Evolutionary conservation across 805 yeast species (phyloP).

Genomic region (Nakazawaea populi): DNA sequence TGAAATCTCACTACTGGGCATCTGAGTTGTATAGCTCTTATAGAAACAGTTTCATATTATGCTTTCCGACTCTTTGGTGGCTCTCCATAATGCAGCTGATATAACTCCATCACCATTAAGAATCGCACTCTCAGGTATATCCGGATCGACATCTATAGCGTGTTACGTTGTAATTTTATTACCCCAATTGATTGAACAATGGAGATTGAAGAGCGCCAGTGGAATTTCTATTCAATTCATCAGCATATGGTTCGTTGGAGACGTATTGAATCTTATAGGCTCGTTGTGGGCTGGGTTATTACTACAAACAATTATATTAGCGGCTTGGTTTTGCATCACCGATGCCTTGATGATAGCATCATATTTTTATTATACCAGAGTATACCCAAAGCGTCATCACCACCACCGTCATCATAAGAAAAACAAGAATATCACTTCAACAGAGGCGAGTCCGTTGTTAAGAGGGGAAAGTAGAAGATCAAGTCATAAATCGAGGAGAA

Average conservation of each 20-base stretch:
- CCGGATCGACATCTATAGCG: conserved; percentile 68
- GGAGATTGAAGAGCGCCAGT: conserved; percentile 69
- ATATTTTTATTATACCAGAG: conserved; percentile 48
- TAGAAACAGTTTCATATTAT: neutral
- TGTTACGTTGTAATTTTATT: conserved; percentile 74
- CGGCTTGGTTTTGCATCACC: conserved; percentile 72
- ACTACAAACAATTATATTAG: conserved; percentile 65
- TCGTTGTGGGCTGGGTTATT: conserved; percentile 64
- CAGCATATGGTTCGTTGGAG: conserved; percentile 68
- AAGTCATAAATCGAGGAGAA: conserved; percentile 28
- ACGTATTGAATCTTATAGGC: conserved; percentile 60
- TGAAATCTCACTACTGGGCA: too few species aligned
- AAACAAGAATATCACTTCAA: conserved; percentile 14
- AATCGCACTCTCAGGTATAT: conserved; percentile 48
- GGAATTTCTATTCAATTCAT: conserved; percentile 70
- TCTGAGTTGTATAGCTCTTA: too few species aligned
- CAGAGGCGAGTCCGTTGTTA: conserved; percentile 29
- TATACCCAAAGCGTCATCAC: conserved; percentile 33
- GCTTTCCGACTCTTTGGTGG: neutral
- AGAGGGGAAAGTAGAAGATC: conserved; percentile 27
- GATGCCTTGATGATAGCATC: conserved; percentile 54
- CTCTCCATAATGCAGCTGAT: neutral
- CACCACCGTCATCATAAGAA: conserved; percentile 14
- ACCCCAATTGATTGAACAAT: conserved; percentile 78
- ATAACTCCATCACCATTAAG: conserved; percentile 26